Conservation (phyloP, 2,329 filamentous ascomycete genomes). For the Acephala macrosclerotiorum region DNA sequence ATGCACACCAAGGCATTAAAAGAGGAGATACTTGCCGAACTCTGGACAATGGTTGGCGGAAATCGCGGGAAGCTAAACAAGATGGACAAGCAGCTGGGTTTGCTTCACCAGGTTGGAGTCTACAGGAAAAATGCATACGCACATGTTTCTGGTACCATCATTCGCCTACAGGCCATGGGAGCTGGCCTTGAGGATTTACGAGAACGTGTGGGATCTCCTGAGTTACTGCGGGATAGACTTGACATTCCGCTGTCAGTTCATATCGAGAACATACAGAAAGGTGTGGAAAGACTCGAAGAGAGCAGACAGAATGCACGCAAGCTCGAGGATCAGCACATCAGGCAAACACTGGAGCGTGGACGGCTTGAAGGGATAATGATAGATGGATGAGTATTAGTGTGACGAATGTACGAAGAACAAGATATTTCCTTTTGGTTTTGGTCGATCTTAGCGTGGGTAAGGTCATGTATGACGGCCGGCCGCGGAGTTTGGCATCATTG, state of each 20-base stretch:
- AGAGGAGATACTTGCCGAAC: slow-evolving; percentile 70
- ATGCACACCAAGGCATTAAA: slow-evolving; percentile 63
- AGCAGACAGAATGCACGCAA: slow-evolving; percentile 66
- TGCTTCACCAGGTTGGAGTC: slow-evolving; percentile 69
- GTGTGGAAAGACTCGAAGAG: slow-evolving; percentile 74
- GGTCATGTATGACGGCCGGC: background rate
- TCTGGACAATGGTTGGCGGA: slow-evolving; percentile 79
- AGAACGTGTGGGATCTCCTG: slow-evolving; percentile 73
- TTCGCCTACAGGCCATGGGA: slow-evolving; percentile 78
- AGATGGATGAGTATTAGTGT: slow-evolving; percentile 29
- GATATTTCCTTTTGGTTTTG: background rate
- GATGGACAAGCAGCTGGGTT: slow-evolving; percentile 66
- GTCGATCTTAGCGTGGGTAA: background rate
- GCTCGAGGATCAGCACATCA: slow-evolving; percentile 65
- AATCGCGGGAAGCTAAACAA: slow-evolving; percentile 68
- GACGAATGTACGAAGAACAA: background rate
- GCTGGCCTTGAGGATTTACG: slow-evolving; percentile 74
- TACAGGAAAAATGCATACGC: slow-evolving; percentile 72
- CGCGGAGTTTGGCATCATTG: background rate
- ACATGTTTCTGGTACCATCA: slow-evolving; percentile 73
- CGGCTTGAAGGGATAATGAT: slow-evolving; percentile 47
- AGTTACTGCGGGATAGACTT: slow-evolving; percentile 58
- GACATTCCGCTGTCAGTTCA: slow-evolving; percentile 74
- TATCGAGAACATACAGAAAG: slow-evolving; percentile 76
- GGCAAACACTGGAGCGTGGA: slow-evolving; percentile 57